Evolutionary conservation across 345 rosid genomes (phyloP), one percentile per base, ranked within the genome.

Genomic region (Eucalyptus victrix): DNA sequence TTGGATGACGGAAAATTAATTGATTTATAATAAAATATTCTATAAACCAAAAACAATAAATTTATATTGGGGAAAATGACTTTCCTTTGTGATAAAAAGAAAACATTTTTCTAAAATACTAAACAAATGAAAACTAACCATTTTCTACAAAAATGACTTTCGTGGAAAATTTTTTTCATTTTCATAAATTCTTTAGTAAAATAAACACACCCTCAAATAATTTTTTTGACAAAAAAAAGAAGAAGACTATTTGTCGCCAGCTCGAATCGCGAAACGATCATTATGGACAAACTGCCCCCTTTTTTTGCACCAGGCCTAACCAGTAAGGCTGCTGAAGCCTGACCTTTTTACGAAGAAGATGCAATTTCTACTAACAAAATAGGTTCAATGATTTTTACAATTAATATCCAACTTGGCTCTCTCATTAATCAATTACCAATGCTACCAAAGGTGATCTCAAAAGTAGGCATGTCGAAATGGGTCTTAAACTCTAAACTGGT

Each of bases 201-300:
- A 30, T 51, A 8, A n/a, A 65, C 6, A 4, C 34, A 65, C 37
- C 76, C 9, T 56, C 4, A 19, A 19, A 53, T 53, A 53, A 19
- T 53, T 53, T 53, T 53, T 53, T 19, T 0, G 24, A 53, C 23
- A 8, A 18, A 15, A 15, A 5, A 49, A 17, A 18, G 3, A 7
- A 7, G 1, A 51, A 3, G n/a, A 13, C 34, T 28, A 14, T 28
- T 14, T 28, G 17, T 6, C 3, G 8, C 8, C 16, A 2, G 5
- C 32, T 18, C 18, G 9, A 62, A 62, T 30, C 5, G 9, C 9
- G 5, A 62, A 28, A 30, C 1, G 32, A 53, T 28, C 9, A 3
- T 28, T 28, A 62, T 62, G 69, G 69, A 62, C 34, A 62, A 62
- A 62, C 15, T 62, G 18, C 34, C 15, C 34, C 69, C 69, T 30